These are phyloP conservation scores for cucumber (Cucumis sativus) DNA, from an alignment of 306 rosid genomes.

Conservation along the genomic window Cucumber_9930_V3 NC_026657.2:31159001-31159500, in stretches of 20 bases:
- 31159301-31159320: constrained; percentile 82
- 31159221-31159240: constrained; percentile 94
- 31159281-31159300: constrained; percentile 80
- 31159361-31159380: constrained; percentile 83
- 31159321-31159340: constrained; percentile 92
- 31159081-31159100: constrained; percentile 96
- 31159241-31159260: constrained; percentile 93
- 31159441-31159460: not conserved
- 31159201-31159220: constrained; percentile 90
- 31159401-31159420: constrained; percentile 4
- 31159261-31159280: constrained; percentile 71
- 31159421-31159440: too few relatives aligned
- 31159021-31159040: constrained; percentile 61
- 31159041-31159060: constrained; percentile 88
- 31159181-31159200: constrained; percentile 91
- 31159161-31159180: constrained; percentile 11
- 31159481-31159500: constrained; percentile 20
- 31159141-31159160: constrained; percentile 17
- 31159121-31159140: constrained; percentile 62
- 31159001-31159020: constrained; percentile 62
- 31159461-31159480: not conserved
- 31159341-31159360: constrained; percentile 83
- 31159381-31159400: constrained; percentile 72
- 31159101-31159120: constrained; percentile 83
- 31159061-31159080: constrained; percentile 96